Conservation (phyloP, 805 yeast species). For the Candida ovalis region DNA sequence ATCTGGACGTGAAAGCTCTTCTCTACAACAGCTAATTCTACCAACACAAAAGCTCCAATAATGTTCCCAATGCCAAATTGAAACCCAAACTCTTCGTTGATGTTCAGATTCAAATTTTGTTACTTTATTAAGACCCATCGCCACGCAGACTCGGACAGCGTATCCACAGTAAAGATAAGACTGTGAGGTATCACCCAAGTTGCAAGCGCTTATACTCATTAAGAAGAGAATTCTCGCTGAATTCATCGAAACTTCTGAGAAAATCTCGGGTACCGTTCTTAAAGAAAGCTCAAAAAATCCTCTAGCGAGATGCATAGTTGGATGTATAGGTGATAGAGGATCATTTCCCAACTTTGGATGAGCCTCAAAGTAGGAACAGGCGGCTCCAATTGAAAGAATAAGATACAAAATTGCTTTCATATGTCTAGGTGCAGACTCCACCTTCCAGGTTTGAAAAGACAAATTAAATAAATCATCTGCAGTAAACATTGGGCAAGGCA, state of each 20-base stretch:
- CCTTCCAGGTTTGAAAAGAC: conserved; percentile 13
- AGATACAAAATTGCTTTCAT: conserved; percentile 18
- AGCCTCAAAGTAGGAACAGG: conserved; percentile 15
- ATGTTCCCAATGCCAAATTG: conserved; percentile 23
- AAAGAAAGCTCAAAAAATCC: conserved; percentile 18
- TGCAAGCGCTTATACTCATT: conserved; percentile 20
- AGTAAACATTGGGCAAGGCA: conserved; percentile 19
- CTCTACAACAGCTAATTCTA: conserved; percentile 18
- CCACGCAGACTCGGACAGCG: conserved; percentile 17
- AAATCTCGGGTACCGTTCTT: conserved; percentile 16
- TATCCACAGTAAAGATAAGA: conserved; percentile 21
- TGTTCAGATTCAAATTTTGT: conserved; percentile 12
- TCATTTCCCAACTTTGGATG: not conserved
- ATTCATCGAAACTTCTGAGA: conserved; percentile 17
- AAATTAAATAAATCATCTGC: conserved; percentile 18
- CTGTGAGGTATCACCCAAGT: conserved; percentile 22
- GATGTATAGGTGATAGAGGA: not conserved
- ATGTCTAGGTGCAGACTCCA: conserved; percentile 9
- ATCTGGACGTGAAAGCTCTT: conserved; percentile 9
- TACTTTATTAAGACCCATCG: conserved; percentile 19
- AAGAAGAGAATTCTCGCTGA: conserved; percentile 18
- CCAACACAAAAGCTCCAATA: conserved; percentile 28
- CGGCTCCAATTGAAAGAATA: conserved; percentile 20
- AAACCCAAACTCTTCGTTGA: conserved; percentile 20
- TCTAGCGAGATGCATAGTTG: conserved; percentile 17